Evolutionary conservation across 139 green algal species (phyloP).

Genomic region (Coelastrella sp.): DNA sequence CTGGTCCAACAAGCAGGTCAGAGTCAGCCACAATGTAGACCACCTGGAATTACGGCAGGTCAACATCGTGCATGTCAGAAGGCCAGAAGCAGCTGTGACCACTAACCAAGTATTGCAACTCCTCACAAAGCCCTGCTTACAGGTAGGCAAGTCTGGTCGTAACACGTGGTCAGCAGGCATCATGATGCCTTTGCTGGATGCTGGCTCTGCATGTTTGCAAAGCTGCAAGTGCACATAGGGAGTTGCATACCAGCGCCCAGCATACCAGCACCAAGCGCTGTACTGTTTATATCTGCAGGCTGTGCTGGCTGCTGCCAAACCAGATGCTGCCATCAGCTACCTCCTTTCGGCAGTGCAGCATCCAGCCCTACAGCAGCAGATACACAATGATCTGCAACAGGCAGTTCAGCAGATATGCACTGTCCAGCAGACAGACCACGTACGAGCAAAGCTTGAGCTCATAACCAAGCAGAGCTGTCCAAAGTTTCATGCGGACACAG

Average conservation of each 20-base stretch:
- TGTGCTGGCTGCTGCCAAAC: not conserved
- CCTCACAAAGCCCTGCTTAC: not conserved
- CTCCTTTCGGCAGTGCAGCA: not conserved
- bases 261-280: too few species aligned
- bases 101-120: not conserved
- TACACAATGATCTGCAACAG: constrained; percentile 25
- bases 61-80: constrained; percentile 18
- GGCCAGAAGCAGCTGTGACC: not conserved
- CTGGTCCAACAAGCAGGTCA: constrained; percentile 12
- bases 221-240: too few species aligned
- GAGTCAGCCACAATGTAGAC: not conserved
- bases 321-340: constrained; percentile 10
- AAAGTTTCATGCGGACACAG: constrained; percentile 61
- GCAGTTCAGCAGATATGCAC: not conserved
- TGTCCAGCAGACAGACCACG: not conserved
- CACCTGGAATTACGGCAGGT: not conserved
- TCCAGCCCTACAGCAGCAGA: constrained; percentile 30
- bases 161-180: not conserved
- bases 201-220: too few species aligned
- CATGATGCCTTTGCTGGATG: not conserved
- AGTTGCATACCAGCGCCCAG: too few species aligned
- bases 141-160: not conserved
- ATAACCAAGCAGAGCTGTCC: constrained; percentile 52
- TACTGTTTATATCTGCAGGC: not conserved
- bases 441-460: constrained; percentile 59